Evolutionary conservation across 2,329 filamentous ascomycete species (phyloP).

Genomic region (Atkinsonella hypoxylon): DNA sequence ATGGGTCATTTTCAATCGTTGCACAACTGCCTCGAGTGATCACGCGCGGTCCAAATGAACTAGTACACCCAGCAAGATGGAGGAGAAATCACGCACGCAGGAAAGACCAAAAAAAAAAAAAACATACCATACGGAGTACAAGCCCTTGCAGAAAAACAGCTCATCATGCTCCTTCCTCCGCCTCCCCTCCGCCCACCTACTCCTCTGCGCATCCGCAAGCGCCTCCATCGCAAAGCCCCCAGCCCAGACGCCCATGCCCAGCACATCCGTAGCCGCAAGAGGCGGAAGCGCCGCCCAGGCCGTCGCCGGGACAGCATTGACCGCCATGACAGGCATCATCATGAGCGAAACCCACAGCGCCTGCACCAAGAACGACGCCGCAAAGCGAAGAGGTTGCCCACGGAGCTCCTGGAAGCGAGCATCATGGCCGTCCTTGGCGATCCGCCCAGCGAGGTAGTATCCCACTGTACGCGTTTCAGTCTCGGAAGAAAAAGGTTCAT

Average conservation of each 20-base stretch:
- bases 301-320: slow-evolving; percentile 48
- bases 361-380: slow-evolving; percentile 36
- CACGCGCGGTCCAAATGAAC: too few relatives aligned
- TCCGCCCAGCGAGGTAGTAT: slow-evolving; percentile 49
- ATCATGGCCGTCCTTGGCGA: slow-evolving; percentile 47
- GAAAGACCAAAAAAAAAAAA: background rate
- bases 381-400: slow-evolving; percentile 22
- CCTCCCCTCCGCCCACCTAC: slow-evolving; percentile 47
- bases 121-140: slow-evolving; percentile 44
- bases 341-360: slow-evolving; percentile 58
- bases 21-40: too few relatives aligned
- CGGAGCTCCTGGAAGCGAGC: slow-evolving; percentile 32
- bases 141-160: slow-evolving; percentile 49
- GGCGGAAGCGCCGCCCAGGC: slow-evolving; percentile 34
- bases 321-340: slow-evolving; percentile 49
- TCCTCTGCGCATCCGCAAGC: slow-evolving; percentile 52
- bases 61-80: too few relatives aligned
- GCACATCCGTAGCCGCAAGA: slow-evolving; percentile 38
- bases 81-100: background rate
- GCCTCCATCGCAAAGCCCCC: slow-evolving; percentile 50
- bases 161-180: slow-evolving; percentile 54
- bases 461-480: slow-evolving; percentile 40
- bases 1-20: too few relatives aligned
- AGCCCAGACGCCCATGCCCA: slow-evolving; percentile 45
- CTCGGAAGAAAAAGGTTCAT: background rate